Evolutionary conservation across 2,329 filamentous ascomycete genomes (phyloP).

Genomic region (Colletotrichum ledebouriae): DNA sequence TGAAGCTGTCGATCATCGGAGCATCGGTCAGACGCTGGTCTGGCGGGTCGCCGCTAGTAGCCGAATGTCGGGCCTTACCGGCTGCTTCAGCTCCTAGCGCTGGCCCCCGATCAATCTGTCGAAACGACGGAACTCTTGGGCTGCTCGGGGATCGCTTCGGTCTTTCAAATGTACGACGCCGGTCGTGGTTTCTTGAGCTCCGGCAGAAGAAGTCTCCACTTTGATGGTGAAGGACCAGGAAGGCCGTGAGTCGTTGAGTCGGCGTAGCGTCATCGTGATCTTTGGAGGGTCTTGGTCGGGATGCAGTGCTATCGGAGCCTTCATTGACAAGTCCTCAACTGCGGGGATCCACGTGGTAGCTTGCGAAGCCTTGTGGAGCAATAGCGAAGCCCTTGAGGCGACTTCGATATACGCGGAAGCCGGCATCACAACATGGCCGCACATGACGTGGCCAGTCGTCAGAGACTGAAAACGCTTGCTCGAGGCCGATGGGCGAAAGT

Average conservation of each 20-base stretch:
- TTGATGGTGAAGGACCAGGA: slow-evolving; percentile 25
- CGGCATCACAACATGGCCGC: slow-evolving; percentile 15
- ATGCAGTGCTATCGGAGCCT: neutral
- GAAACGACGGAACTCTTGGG: slow-evolving; percentile 1
- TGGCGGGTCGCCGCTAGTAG: neutral
- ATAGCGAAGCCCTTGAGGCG: slow-evolving; percentile 9
- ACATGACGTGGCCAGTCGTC: slow-evolving; percentile 11
- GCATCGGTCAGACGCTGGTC: slow-evolving; percentile 11
- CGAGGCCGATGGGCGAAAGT: neutral
- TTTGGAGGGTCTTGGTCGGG: neutral
- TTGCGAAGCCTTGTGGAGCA: neutral
- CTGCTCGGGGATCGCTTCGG: neutral
- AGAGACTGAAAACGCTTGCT: slow-evolving; percentile 22
- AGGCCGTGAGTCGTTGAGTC: neutral
- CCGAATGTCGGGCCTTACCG: neutral
- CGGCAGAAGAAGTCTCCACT: neutral
- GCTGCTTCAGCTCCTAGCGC: slow-evolving; percentile 9
- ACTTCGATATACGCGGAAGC: slow-evolving; percentile 32
- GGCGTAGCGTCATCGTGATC: neutral
- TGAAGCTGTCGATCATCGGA: slow-evolving; percentile 34
- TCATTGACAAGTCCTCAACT: slow-evolving; percentile 5
- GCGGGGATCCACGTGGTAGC: neutral
- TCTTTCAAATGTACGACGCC: neutral
- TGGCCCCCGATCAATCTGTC: neutral
- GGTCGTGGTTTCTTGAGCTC: slow-evolving; percentile 1